Base-by-base conservation (phyloP, 192 early-diverging fungal species). In the Anaeromyces robustus region DNA sequence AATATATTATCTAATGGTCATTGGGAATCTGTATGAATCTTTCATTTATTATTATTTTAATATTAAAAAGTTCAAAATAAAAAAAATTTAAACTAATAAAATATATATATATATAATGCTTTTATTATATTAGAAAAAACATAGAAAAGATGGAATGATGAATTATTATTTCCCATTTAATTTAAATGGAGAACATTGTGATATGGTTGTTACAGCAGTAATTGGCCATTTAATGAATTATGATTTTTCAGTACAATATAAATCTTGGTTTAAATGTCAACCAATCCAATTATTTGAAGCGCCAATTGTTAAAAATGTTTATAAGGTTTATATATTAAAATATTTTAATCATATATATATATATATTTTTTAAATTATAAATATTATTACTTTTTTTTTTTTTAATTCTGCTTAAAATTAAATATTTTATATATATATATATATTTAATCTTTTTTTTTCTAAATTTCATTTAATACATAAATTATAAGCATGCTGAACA, bases 171-270 rank as follows among this genome's bases (percentile, higher is more conserved):
- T 98, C 81, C 80, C 86, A 2, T 93, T 92, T 80, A 88, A 85
- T 12, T 78, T 92, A 26, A 84, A 87, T 12, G 86, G 86, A 30
- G 84, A 85, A 37, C 83, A 86, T 77, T 91, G 86, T 30, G 81
- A 86, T 32, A 89, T 97, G 1, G 89, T 92, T 12, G 94, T 98
- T 92, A 97, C 96, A 0, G 89, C 92, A 2, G 90, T 98, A 0
- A 77, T 83, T 22, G 97, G 97, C 22, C 97, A 99, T 80, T 39
- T 98, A 0, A 85, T 87, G 30, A 85, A 84, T 19, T 19, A 88
- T 1, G 92, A 95, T n/a, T 99, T 99, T 82, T 85, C 86, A 0
- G 79, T 80, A 0, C 80, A 87, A 29, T 89, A 87, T 80, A 86
- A 86, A 28, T 82, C 79, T 19, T 99, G 97, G 97, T 12, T 83